Base-by-base conservation (phyloP, 2,329 filamentous ascomycete genomes). In the Septoria petroselini region DNA sequence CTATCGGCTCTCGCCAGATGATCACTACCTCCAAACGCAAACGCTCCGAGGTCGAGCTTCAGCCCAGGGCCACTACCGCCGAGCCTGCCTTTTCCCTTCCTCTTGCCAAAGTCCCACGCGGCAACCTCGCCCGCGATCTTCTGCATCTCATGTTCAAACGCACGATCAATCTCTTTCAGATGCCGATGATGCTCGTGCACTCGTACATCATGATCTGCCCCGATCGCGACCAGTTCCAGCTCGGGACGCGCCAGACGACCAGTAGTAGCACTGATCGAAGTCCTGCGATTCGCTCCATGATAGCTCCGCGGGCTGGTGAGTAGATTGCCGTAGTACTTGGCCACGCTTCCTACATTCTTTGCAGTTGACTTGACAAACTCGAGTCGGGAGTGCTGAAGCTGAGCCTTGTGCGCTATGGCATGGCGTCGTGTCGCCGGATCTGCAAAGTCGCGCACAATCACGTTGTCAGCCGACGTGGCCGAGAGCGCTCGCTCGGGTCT, bases 191-290 rank as follows among this genome's bases (percentile, higher is more conserved):
- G 14, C 11, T 38, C 25, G 8, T 21, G 7, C n/a, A 18, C 9
- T 31, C 8, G 52, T 37, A 58, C 52, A 51, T 55, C 53, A 19
- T 60, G 46, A 21, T 21, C 35, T 18, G 54, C 27, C 3, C 39
- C 34, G 15, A 52, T 37, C 2, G 54, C 50, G 23, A 76, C 42
- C 4, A 76, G 63, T 55, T 77, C 74, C 41, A 77, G 61, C 46
- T 77, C 74, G 1, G 74, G 74, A 51, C 72, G 67, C 27, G 70
- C 66, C 3, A 76, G 58, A n/a, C 63, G 66, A 1, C 73, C 73
- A 12, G 70, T 68, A 11, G 67, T 65, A 0, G 70, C 62, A 7
- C 43, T 46, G 11, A 74, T 65, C 1, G 68, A 72, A 31, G 69
- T 73, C 2, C 74, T 68, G 52, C 75, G 71, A 19, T 73, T 73